Base-by-base conservation (phyloP, 1,284 basidiomycete genomes). In the Ceratobasidium sp. region DNA sequence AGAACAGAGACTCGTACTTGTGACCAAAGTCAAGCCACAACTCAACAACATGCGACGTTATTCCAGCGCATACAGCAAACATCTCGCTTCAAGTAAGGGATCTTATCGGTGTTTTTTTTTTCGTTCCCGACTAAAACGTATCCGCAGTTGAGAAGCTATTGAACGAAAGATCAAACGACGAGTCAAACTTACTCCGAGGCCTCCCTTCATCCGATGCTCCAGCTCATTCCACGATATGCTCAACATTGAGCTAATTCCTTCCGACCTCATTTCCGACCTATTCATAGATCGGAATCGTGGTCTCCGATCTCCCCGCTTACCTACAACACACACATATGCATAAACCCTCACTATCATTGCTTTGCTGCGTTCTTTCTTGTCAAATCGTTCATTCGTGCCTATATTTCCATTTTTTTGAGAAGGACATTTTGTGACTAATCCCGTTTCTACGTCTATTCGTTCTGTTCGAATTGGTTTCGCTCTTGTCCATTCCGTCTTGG, bases 21-120 rank as follows among this genome's bases (percentile, higher is more conserved):
- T 90, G 76, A 83, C 79, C 73, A 85, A 86, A 75, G 86, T 93
- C 60, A 85, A 86, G 48, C 87, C 89, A 36, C 88, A 93, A 75
- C 82, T 95, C 21, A 82, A 83, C 50, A 87, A 82, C 77, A 90
- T 94, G 85, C 87, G 90, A 71, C 85, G 87, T 76, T 89, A 88
- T 76, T 88, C 89, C 28, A 88, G 86, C 77, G 85, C 87, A 30
- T 90, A 92, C 79, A 90, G 86, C 81, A 92, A 93, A 80, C 92
- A 94, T 78, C 85, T 94, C 67, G 84, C 86, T 58, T 88, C 93
- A 48, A 92, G 92, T 93, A 79, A 76, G 91, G 83, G 21, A 61
- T 5, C 21, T 50, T 39, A 34, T 28, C 26, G 9, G 21, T n/a
- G n/a, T n/a, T 14, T 36, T 16, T 30, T 21, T 28, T 18, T 23